Evolutionary conservation across 805 yeast genomes (phyloP), one percentile per base, ranked within the genome.

Genomic region (Teunomyces kruisii): DNA sequence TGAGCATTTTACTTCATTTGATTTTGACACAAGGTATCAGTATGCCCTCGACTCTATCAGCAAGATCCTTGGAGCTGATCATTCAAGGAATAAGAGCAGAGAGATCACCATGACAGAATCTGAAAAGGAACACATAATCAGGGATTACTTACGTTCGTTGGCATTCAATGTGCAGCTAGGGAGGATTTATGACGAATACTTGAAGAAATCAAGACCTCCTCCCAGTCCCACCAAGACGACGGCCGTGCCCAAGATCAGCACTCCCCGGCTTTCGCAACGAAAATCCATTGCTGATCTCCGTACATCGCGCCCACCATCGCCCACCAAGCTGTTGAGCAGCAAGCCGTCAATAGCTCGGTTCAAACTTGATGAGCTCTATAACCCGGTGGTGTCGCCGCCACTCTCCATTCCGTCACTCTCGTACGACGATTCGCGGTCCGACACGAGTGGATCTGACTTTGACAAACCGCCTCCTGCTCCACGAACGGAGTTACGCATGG

Each of bases 91-190:
- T 6, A 16, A 35, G 13, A 30, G 13, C 7, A 15, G 33, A 6
- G 31, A 39, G 16, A 35, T 57, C 9, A 28, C 40, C 6, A 48
- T 61, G 6, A 42, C 57, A 1, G 54, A 60, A 27, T 77, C 72
- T 39, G 62, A 81, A 39, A 67, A 57, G 40, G 52, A 75, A 0
- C 39, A 48, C 12, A 76, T 84, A 24, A 76, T 84, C 12, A 47
- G 65, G 19, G 60, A 59, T 8, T 85, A 80, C 56, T 64, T 84
- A 26, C 67, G 64, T 15, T 72, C 65, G 38, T 54, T 84, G 39
- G 86, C 87, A 12, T 75, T 80, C 43, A 73, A 78, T 45, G 79
- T 84, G 12, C 91, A 85, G 61, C 78, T 83, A n/a, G 79, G 78
- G 9, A 64, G 91, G 40, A 76, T 85, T 9, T 83, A 76, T 59